A percentile compares a stretch with the other conserved stretches of the same genome.
These are phyloP conservation scores for Hydrangea macrophylla DNA, from an alignment of 148 eudicot species.

Conservation along the genomic window DNA sequence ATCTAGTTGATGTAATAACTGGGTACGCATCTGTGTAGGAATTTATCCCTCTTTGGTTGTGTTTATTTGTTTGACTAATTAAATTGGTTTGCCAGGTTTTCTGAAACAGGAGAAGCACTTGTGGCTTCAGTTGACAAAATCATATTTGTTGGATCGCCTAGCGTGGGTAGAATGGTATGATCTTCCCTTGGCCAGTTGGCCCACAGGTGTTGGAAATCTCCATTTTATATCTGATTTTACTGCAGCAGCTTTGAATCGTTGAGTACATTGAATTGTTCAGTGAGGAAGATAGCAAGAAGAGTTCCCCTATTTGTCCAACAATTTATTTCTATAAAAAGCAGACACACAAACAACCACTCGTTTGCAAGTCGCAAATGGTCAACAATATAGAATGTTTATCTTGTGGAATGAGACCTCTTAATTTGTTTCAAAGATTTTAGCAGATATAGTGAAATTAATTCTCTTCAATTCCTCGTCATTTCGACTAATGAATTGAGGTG, in stretches of 20 bases:
- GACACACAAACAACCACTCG: too few relatives aligned
- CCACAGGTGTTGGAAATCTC: background rate
- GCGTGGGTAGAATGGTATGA: conserved; percentile 88
- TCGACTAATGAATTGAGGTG: background rate
- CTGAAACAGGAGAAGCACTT: conserved; percentile 98
- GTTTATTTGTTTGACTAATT: background rate
- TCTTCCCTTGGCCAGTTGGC: conserved; percentile 2
- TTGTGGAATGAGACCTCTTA: background rate
- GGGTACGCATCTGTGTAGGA: conserved; percentile 48
- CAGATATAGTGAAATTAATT: background rate
- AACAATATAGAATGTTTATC: background rate
- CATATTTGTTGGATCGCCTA: conserved; percentile 98
- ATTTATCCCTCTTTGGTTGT: conserved; percentile 8
- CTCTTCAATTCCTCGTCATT: background rate
- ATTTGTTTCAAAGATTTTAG: background rate
- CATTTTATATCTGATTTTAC: background rate
- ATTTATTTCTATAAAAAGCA: background rate
- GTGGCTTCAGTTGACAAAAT: conserved; percentile 97
- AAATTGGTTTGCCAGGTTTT: conserved; percentile 56
- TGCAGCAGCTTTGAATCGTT: background rate
- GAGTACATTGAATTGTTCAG: background rate
- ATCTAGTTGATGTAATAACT: conserved; percentile 94
- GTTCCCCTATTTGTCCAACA: background rate
- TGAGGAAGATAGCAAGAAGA: background rate
- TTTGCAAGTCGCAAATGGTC: background rate